Percentiles rank a stretch among this genome's conserved stretches.
These are phyloP conservation scores for Globisporangium orthogonon DNA, from an alignment of 352 stramenopile species.

Conservation along the genomic window DNA sequence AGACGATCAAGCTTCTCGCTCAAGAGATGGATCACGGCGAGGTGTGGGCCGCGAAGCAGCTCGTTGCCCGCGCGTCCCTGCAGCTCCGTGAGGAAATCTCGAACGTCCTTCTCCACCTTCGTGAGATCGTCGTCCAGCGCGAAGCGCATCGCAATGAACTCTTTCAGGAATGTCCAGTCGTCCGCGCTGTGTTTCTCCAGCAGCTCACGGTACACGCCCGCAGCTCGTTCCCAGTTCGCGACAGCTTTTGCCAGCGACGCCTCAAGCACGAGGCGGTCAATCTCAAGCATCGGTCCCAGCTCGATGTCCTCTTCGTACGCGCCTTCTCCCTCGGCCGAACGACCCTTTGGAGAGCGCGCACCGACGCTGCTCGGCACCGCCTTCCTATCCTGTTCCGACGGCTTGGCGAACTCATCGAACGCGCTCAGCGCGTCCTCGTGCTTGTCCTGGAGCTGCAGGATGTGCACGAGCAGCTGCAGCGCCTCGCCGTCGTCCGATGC, in stretches of 20 bases:
- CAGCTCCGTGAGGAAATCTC: slow-evolving; percentile 37
- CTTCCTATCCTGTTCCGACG: slow-evolving; percentile 9
- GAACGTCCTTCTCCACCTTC: slow-evolving; percentile 23
- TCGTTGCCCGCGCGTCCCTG: slow-evolving; percentile 39
- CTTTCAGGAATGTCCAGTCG: slow-evolving; percentile 77
- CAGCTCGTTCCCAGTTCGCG: slow-evolving; percentile 42
- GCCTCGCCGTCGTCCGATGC: slow-evolving; percentile 58
- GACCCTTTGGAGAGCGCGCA: slow-evolving; percentile 22
- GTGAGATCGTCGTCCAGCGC: slow-evolving; percentile 22
- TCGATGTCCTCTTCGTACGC: slow-evolving; percentile 82
- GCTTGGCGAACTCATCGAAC: slow-evolving; percentile 64
- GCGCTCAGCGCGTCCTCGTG: slow-evolving; percentile 50
- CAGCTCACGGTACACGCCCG: slow-evolving; percentile 45
- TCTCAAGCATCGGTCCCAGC: slow-evolving; percentile 72
- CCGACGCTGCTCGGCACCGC: neutral
- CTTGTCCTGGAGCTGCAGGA: slow-evolving; percentile 69
- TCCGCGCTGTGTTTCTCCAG: slow-evolving; percentile 71
- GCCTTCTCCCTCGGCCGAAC: slow-evolving; percentile 62
- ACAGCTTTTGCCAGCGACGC: slow-evolving; percentile 51
- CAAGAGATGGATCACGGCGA: slow-evolving; percentile 55
- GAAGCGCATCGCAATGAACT: slow-evolving; percentile 52
- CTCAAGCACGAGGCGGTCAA: slow-evolving; percentile 67
- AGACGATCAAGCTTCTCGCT: slow-evolving; percentile 40
- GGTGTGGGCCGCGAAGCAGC: slow-evolving; percentile 55
- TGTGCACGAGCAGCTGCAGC: slow-evolving; percentile 61